Evolutionary conservation across 768 basidiomycete species (phyloP).

Genomic region (Hemileccinum impolitum): DNA sequence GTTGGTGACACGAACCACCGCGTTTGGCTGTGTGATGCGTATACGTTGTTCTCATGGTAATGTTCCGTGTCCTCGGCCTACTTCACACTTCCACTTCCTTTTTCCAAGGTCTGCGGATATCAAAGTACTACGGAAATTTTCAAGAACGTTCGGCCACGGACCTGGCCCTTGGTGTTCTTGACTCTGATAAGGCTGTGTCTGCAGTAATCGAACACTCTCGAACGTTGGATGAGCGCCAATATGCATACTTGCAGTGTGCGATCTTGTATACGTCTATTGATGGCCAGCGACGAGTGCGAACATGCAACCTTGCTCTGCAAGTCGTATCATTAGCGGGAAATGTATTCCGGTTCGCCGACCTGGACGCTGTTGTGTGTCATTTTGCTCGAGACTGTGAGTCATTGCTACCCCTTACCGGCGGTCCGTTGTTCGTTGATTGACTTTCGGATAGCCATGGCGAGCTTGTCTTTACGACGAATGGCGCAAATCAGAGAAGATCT

Average conservation of each 20-base stretch:
- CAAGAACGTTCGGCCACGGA: slow-evolving; percentile 65
- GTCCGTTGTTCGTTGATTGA: not conserved
- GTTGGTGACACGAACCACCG: slow-evolving; percentile 65
- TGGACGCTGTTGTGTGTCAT: slow-evolving; percentile 76
- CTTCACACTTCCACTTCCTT: slow-evolving; percentile 7
- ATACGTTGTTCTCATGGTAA: slow-evolving; percentile 84
- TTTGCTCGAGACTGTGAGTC: slow-evolving; percentile 73
- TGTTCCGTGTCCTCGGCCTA: slow-evolving; percentile 8
- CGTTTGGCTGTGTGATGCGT: slow-evolving; percentile 75
- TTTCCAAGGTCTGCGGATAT: slow-evolving; percentile 56
- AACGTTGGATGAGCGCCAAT: slow-evolving; percentile 62
- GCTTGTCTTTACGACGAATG: slow-evolving; percentile 57
- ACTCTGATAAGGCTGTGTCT: slow-evolving; percentile 78
- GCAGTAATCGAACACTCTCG: slow-evolving; percentile 72
- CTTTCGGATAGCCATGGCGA: slow-evolving; percentile 56
- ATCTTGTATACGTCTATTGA: slow-evolving; percentile 76
- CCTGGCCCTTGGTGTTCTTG: slow-evolving; percentile 73
- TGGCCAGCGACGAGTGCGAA: slow-evolving; percentile 82
- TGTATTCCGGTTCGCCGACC: slow-evolving; percentile 88
- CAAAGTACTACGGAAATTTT: slow-evolving; percentile 72
- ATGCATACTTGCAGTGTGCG: slow-evolving; percentile 83
- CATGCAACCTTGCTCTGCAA: slow-evolving; percentile 80
- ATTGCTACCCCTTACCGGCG: too few relatives aligned
- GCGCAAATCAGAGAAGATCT: slow-evolving; percentile 79
- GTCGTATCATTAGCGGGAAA: slow-evolving; percentile 83